Evolutionary conservation across 2,329 filamentous ascomycete species (phyloP), one percentile per base, ranked within the genome.

Genomic region (Colletotrichum sp.): DNA sequence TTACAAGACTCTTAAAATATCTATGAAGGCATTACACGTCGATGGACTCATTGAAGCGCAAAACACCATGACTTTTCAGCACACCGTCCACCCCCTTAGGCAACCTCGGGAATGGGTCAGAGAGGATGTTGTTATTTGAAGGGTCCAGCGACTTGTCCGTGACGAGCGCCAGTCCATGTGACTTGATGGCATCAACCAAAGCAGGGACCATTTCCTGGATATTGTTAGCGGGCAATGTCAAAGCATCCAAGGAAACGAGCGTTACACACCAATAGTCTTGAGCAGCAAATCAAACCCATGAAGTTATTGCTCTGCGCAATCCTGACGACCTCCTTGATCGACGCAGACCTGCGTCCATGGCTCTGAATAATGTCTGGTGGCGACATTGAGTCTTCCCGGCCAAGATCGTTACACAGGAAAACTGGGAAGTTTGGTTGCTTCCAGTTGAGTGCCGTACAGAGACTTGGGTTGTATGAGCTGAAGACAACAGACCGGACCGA

Each of bases 371-470:
- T 80, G 55, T 83, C 83, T 2, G 84, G 83, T 16, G 83, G 81
- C 8, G 80, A 79, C 74, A 85, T 84, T 27, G 85, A 82, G 32
- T 88, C 89, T 75, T 93, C 91, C 9, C 90, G 88, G 27, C 95
- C 95, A 30, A 98, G 91, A 75, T 98, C 96, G 83, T 98, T 98
- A 86, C 96, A 98, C 62, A 98, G 89, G 79, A 99, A 94, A 0
- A 98, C 95, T 0, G 97, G 97, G 83, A 98, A 99, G 82, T 98
- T 99, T 4, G 97, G 97, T 84, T 99, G 97, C 85, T 99, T 99
- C 97, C 97, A 99, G 85, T 99, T 99, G 80, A 99, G 87, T 7
- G 96, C 96, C 18, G 95, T 97, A 85, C 97, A 99, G 25, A 98
- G 91, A 78, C 93, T 94, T 15, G 95, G 89, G 82, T 98, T 98